These are phyloP conservation scores for Oryza meridionalis DNA, from an alignment of 176 grass and related monocot species.

Conservation along the genomic window DNA sequence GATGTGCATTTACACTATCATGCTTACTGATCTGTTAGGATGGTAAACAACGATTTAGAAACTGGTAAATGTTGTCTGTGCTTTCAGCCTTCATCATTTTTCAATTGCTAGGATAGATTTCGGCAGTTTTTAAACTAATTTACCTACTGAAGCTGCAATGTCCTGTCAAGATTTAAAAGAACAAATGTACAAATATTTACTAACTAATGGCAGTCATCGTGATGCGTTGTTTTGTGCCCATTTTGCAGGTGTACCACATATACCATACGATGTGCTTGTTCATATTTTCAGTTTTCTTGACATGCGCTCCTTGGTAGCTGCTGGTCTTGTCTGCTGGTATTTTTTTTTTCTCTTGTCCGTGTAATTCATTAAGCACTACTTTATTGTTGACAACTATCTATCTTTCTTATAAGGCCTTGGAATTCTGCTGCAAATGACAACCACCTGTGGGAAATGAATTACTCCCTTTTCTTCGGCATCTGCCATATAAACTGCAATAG, in stretches of 20 bases:
- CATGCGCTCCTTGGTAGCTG: conserved; percentile 70
- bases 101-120: background rate
- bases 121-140: conserved; percentile 22
- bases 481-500: conserved; percentile 6
- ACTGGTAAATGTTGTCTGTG: background rate
- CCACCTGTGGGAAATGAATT: conserved; percentile 66
- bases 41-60: conserved; percentile 24
- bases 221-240: conserved; percentile 33
- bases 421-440: conserved; percentile 81
- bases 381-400: conserved; percentile 26
- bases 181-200: background rate
- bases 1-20: background rate
- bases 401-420: conserved; percentile 72
- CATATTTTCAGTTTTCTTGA: conserved; percentile 88
- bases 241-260: conserved; percentile 52
- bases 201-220: conserved; percentile 11
- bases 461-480: conserved; percentile 60
- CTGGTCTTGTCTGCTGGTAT: conserved; percentile 80
- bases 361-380: conserved; percentile 17
- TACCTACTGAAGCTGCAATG: background rate
- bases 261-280: conserved; percentile 76
- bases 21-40: conserved; percentile 8
- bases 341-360: conserved; percentile 22
- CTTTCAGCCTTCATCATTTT: background rate
- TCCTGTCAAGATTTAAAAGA: conserved; percentile 12